Evolutionary conservation across 495 filamentous ascomycete genomes (phyloP).

Genomic region (Podospora tetraspora): DNA sequence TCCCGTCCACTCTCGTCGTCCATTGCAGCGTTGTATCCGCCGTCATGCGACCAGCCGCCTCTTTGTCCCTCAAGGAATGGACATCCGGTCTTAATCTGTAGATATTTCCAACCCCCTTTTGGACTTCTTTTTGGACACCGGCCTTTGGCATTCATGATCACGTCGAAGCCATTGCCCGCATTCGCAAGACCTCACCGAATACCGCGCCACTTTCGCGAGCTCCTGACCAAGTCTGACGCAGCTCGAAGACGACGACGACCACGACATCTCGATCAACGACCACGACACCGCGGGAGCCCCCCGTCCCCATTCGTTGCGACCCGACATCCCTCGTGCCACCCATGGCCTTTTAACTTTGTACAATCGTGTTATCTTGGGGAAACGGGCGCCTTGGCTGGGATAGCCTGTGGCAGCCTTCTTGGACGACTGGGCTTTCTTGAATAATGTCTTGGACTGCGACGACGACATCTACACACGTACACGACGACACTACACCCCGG

Average conservation of each 20-base stretch:
- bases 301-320: conserved; percentile 2
- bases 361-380: not conserved
- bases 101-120: conserved; percentile 9
- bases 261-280: conserved; percentile 9
- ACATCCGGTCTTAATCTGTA: not conserved
- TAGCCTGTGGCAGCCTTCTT: conserved; percentile 3
- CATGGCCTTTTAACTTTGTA: conserved; percentile 12
- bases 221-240: conserved; percentile 4
- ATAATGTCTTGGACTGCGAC: conserved; percentile 23
- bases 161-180: not conserved
- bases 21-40: conserved; percentile 9
- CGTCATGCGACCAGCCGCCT: conserved; percentile 10
- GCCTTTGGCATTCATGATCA: not conserved
- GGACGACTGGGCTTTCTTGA: conserved; percentile 8
- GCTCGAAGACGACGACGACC: not conserved
- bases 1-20: not conserved
- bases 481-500: conserved; percentile 2
- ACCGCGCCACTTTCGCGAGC: not conserved
- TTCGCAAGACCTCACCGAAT: not conserved
- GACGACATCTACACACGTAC: conserved; percentile 5
- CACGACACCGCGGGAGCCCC: not conserved
- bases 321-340: not conserved
- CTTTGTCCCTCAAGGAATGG: conserved; percentile 3
- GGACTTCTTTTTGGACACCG: conserved; percentile 4
- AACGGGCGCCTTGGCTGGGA: not conserved